Base-by-base conservation (phyloP, 2,329 filamentous ascomycete species). In the Fusarium chlamydosporum region DNA sequence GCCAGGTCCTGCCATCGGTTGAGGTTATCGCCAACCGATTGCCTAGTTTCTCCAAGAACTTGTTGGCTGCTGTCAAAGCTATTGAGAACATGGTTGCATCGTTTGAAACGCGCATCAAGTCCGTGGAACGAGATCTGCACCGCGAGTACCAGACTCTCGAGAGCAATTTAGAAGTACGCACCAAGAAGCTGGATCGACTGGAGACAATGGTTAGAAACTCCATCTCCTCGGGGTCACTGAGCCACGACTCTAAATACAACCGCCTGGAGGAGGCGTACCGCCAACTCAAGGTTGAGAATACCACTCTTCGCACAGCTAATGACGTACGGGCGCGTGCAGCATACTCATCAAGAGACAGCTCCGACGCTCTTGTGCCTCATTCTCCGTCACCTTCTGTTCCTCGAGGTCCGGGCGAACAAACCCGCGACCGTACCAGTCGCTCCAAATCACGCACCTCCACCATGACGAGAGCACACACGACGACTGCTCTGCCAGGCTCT, bases 131-230 rank as follows among this genome's bases (percentile, higher is more conserved):
- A 48, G 92, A 97, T 63, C 82, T 98, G n/a, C 91, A 90, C 82
- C 92, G 93, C 67, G 94, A 98, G 75, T 98, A 97, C 75, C 92
- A 96, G 74, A 88, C 86, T 0, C 85, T 99, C 2, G 94, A 97
- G 78, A 89, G 89, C 71, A 92, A 89, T 37, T 88, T 97, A 29
- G 92, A 96, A 55, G 81, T 89, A 27, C 90, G 94, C 16, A 86
- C 91, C 62, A 96, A 96, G 82, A 93, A 93, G 72, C 87, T 99
- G 31, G 95, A 98, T 69, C 88, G 92, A 4, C 85, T 99, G 1
- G 96, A 99, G 79, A 88, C 90, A 16, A 86, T 93, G 41, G 89
- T 96, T 40, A 87, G 91, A 63, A 91, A 90, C 70, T 86, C 85
- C 16, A 80, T 89, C 16, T 84, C 87, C 3, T 78, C 80, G 2